Evolutionary conservation across 352 stramenopile species (phyloP).

Genomic region (Pythium brachiatum): DNA sequence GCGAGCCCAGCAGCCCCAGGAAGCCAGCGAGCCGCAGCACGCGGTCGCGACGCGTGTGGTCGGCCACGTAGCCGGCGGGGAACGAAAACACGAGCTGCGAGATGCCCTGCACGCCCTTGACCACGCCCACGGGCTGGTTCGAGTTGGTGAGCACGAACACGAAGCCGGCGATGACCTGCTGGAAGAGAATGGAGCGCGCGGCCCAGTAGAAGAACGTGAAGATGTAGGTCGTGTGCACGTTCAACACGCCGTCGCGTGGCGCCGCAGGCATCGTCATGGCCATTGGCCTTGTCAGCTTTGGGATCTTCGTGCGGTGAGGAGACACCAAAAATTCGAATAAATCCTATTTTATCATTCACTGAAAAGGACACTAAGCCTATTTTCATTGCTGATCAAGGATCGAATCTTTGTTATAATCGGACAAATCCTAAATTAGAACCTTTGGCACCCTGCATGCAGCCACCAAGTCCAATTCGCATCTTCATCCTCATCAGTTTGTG

Average conservation of each 20-base stretch:
- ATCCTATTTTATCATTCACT: slow-evolving; percentile 1
- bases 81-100: slow-evolving; percentile 77
- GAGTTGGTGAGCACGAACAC: slow-evolving; percentile 49
- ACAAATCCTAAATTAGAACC: slow-evolving; percentile 1
- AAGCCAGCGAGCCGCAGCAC: slow-evolving; percentile 57
- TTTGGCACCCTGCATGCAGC: background rate
- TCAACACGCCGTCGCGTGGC: slow-evolving; percentile 20
- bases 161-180: slow-evolving; percentile 38
- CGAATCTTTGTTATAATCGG: background rate
- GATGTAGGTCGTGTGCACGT: slow-evolving; percentile 28
- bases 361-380: background rate
- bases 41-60: slow-evolving; percentile 66
- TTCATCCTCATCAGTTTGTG: too few relatives aligned
- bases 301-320: background rate
- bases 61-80: slow-evolving; percentile 61
- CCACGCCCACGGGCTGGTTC: slow-evolving; percentile 76
- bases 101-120: slow-evolving; percentile 84
- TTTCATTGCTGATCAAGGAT: background rate
- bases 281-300: too few relatives aligned
- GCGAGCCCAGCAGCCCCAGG: slow-evolving; percentile 41
- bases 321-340: slow-evolving; percentile 12
- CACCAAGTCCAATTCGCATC: background rate
- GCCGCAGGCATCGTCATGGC: background rate
- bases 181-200: slow-evolving; percentile 34
- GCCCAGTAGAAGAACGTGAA: slow-evolving; percentile 33